These are phyloP conservation scores for Stagonosporopsis vannaccii DNA, from an alignment of 2,329 filamentous ascomycete species.

Conservation along the genomic window DNA sequence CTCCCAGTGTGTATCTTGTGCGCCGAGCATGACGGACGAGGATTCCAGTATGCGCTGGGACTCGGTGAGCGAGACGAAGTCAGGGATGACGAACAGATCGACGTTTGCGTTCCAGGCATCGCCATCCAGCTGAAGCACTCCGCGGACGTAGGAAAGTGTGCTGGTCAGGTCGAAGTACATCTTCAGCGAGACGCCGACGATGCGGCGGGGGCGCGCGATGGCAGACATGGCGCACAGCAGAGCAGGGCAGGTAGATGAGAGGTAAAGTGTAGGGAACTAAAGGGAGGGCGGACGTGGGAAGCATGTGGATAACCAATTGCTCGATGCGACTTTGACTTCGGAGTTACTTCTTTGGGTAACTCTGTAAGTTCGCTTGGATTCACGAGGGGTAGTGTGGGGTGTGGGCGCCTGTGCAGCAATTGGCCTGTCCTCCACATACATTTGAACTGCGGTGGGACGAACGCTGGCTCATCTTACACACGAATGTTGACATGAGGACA, in stretches of 20 bases:
- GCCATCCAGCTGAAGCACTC: constrained; percentile 53
- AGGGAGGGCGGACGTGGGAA: neutral
- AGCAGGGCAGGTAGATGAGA: neutral
- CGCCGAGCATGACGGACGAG: constrained; percentile 70
- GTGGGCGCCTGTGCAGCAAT: constrained; percentile 2
- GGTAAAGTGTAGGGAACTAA: neutral
- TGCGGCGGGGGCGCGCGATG: constrained; percentile 59
- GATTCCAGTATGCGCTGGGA: constrained; percentile 58
- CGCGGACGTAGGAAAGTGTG: constrained; percentile 61
- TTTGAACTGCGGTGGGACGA: constrained; percentile 1
- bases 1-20: constrained; percentile 77
- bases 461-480: constrained; percentile 1
- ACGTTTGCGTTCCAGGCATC: constrained; percentile 64
- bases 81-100: constrained; percentile 79
- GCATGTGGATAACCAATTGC: neutral
- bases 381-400: constrained; percentile 12
- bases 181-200: constrained; percentile 78
- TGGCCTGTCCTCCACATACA: neutral
- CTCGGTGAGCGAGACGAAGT: constrained; percentile 72
- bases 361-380: neutral
- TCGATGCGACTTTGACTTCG: neutral
- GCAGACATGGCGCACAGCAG: constrained; percentile 36
- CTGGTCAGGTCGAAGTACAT: constrained; percentile 78
- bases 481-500: constrained; percentile 5
- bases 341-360: constrained; percentile 7